phyloP scores from a whole-genome alignment of 1,284 basidiomycete species.

The Papiliotrema nemorosa region DNA sequence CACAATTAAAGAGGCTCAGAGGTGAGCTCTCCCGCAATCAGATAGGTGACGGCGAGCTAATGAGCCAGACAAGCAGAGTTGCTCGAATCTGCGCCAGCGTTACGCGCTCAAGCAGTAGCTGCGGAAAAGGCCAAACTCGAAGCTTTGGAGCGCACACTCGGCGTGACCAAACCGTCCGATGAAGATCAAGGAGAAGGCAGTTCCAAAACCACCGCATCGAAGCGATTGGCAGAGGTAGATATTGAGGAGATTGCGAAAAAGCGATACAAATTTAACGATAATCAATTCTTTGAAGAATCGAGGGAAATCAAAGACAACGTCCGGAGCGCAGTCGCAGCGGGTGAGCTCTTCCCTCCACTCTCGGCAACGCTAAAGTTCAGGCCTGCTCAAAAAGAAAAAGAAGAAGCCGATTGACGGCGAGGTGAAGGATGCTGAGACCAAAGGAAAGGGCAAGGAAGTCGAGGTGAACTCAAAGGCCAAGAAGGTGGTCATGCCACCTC shows the following conservation, averaged over 20 bases:
- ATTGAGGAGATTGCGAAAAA: conserved; percentile 58
- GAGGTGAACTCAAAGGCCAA: conserved; percentile 22
- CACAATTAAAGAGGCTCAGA: conserved; percentile 93
- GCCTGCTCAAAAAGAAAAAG: conserved; percentile 78
- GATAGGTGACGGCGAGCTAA: background rate
- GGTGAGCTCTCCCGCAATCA: conserved; percentile 54
- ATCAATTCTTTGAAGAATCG: conserved; percentile 87
- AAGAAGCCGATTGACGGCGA: conserved; percentile 57
- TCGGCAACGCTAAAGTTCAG: conserved; percentile 12
- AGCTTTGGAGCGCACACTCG: conserved; percentile 73
- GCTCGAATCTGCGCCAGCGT: conserved; percentile 76
- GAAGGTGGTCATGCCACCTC: conserved; percentile 33
- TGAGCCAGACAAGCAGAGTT: conserved; percentile 74
- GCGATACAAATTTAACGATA: conserved; percentile 89
- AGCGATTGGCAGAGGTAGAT: conserved; percentile 52
- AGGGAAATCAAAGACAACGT: conserved; percentile 89
- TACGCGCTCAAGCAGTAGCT: conserved; percentile 73
- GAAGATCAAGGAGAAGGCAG: conserved; percentile 25
- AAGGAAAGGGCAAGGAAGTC: conserved; percentile 7
- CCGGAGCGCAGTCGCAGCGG: conserved; percentile 80
- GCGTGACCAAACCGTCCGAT: conserved; percentile 54
- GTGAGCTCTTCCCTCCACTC: conserved; percentile 52
- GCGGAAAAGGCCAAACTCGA: conserved; percentile 82
- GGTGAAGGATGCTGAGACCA: conserved; percentile 32
- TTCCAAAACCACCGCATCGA: conserved; percentile 15